These are phyloP conservation scores for Eimeria falciformis DNA, from an alignment of 169 alveolate genomes.

Conservation along the genomic window DNA sequence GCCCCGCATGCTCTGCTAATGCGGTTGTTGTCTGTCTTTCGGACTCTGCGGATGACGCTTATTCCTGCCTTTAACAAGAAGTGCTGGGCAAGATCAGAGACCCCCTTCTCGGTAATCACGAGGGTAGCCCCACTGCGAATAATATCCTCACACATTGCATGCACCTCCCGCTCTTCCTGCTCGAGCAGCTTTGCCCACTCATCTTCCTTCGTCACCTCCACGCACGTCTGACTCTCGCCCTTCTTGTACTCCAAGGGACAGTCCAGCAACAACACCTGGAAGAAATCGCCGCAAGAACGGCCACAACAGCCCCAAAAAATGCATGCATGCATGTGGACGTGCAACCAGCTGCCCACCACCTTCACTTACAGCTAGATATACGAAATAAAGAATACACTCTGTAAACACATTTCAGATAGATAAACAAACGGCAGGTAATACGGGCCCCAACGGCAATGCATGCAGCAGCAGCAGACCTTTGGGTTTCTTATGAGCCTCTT, in stretches of 20 bases:
- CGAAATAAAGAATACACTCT: too few relatives aligned
- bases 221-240: conserved; percentile 84
- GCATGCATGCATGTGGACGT: not conserved
- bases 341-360: not conserved
- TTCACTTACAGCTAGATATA: not conserved
- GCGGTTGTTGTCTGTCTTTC: conserved; percentile 98
- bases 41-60: conserved; percentile 91
- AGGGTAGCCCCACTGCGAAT: conserved; percentile 96
- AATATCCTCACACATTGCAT: conserved; percentile 96
- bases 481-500: conserved; percentile 96
- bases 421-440: too few relatives aligned
- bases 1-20: conserved; percentile 98
- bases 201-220: conserved; percentile 97
- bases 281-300: not conserved
- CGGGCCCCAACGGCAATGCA: too few relatives aligned
- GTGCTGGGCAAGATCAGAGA: conserved; percentile 95
- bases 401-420: too few relatives aligned
- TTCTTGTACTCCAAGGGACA: conserved; percentile 99
- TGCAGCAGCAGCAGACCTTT: conserved; percentile 72
- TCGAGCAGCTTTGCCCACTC: conserved; percentile 96
- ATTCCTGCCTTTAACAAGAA: conserved; percentile 96
- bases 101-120: conserved; percentile 98
- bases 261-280: conserved; percentile 95
- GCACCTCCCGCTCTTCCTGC: conserved; percentile 98
- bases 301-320: too few relatives aligned